These are phyloP conservation scores for Leccinum colubrinum DNA, from an alignment of 1,284 basidiomycete genomes.

Conservation along the genomic window DNA sequence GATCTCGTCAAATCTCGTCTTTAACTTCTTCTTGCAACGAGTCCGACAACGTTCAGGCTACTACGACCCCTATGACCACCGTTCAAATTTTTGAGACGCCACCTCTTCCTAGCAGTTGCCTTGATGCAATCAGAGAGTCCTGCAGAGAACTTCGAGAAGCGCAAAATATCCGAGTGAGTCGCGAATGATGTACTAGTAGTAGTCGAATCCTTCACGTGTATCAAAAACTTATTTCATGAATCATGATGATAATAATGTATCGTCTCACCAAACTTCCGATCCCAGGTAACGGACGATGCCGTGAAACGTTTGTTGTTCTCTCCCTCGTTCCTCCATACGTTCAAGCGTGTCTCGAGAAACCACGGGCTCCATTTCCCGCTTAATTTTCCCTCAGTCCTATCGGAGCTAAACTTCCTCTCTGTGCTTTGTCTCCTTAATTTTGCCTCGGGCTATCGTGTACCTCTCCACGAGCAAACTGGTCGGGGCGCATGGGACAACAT, in stretches of 20 bases:
- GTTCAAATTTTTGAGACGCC: conserved; percentile 7
- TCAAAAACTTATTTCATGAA: neutral
- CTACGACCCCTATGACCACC: conserved; percentile 13
- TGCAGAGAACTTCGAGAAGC: conserved; percentile 43
- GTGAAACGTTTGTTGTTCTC: conserved; percentile 65
- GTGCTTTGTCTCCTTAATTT: conserved; percentile 78
- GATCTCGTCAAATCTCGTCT: neutral
- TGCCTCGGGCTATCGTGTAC: conserved; percentile 72
- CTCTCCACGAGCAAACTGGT: conserved; percentile 65
- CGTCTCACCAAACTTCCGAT: conserved; percentile 16
- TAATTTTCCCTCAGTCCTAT: conserved; percentile 64
- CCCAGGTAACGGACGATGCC: conserved; percentile 52
- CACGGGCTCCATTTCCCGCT: conserved; percentile 77
- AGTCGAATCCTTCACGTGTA: neutral
- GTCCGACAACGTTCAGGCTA: neutral
- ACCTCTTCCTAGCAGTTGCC: conserved; percentile 45
- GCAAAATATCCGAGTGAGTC: conserved; percentile 43
- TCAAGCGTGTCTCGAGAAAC: conserved; percentile 54
- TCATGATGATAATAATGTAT: neutral
- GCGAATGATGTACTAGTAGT: neutral
- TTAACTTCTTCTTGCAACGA: neutral
- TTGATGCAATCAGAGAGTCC: conserved; percentile 52
- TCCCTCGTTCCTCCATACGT: conserved; percentile 60
- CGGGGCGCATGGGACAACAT: conserved; percentile 82
- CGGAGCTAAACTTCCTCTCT: conserved; percentile 74